A percentile compares a stretch with the other conserved stretches of the same genome.
Conservation (phyloP, 2,329 filamentous ascomycete species). For the Biscogniauxia sp. region DNA sequence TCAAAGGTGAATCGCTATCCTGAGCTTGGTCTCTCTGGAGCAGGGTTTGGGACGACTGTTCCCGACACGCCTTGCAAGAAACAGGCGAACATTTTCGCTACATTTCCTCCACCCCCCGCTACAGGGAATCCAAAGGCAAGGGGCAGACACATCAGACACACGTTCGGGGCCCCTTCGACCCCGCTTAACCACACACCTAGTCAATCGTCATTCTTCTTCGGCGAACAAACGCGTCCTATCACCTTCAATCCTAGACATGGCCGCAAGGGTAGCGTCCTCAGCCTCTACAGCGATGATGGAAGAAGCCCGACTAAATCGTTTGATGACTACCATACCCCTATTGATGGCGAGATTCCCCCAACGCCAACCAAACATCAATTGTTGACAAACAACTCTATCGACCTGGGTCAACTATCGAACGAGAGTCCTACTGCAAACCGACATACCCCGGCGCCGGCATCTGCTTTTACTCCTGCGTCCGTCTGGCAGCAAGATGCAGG, state of each 20-base stretch:
- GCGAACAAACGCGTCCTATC: constrained; percentile 58
- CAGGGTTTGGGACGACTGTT: constrained; percentile 59
- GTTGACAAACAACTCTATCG: constrained; percentile 35
- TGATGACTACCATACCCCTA: constrained; percentile 27
- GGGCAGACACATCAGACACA: constrained; percentile 63
- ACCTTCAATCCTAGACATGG: constrained; percentile 57
- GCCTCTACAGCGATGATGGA: constrained; percentile 73
- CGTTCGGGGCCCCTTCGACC: constrained; percentile 76
- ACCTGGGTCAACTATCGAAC: constrained; percentile 37
- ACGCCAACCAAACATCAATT: constrained; percentile 80
- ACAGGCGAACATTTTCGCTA: constrained; percentile 65
- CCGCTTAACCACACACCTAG: constrained; percentile 56
- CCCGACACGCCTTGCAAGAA: constrained; percentile 98
- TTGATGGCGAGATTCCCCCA: constrained; percentile 77
- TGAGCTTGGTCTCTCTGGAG: constrained; percentile 60
- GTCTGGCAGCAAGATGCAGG: constrained; percentile 24
- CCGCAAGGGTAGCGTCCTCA: constrained; percentile 70
- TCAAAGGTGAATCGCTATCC: constrained; percentile 89
- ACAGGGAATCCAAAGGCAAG: constrained; percentile 59
- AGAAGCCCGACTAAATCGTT: constrained; percentile 51
- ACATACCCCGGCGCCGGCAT: constrained; percentile 41
- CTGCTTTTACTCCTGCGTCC: constrained; percentile 34
- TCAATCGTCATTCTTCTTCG: constrained; percentile 47
- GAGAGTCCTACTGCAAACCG: constrained; percentile 50
- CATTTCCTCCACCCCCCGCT: constrained; percentile 54